Evolutionary conservation across 1,284 basidiomycete species (phyloP), one percentile per base, ranked within the genome.

Genomic region (Sporisorium reilianum): DNA sequence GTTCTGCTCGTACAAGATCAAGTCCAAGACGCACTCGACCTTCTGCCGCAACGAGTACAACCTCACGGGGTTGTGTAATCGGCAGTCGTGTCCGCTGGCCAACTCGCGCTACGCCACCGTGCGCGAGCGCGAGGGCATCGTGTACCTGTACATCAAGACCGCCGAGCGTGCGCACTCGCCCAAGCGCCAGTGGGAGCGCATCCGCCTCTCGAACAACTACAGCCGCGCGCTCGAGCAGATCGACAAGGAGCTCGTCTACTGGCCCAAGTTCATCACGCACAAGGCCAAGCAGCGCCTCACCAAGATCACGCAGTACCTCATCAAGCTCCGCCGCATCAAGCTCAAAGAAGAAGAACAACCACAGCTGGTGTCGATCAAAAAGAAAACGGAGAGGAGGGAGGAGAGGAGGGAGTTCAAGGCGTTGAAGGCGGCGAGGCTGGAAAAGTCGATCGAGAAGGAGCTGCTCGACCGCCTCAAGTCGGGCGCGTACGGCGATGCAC

Each of bases 11-110:
- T 84, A 83, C 78, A 82, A 82, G 72, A 79, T 84, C 75, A 80
- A 79, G 55, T 80, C 81, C 20, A 73, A 79, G 46, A 81, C 79
- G 30, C 79, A 81, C 45, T 66, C 62, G 12, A 98, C 97, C 84
- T 98, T 99, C 87, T 99, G 97, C 87, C 89, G 95, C 54, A 99
- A 99, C 86, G 95, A 97, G 86, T 98, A 97, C 88, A 99, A 99
- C 86, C 90, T 97, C 36, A 97, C 95, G 1, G 97, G 97, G n/a
- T 89, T 98, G 78, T 99, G 97, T 87, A 95, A 91, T 82, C 88
- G 95, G 63, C 94, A 97, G 83, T 95, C 94, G 60, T 99, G 97
- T 87, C 97, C 97, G 0, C 87, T 99, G 12, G 97, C 97, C 20
- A 99, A 99, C 85, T 95, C 94, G 26, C 88, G 93, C 72, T 99